Base-by-base conservation (phyloP, 1,284 basidiomycete species). In the Melampsora abietis-canadensis region DNA sequence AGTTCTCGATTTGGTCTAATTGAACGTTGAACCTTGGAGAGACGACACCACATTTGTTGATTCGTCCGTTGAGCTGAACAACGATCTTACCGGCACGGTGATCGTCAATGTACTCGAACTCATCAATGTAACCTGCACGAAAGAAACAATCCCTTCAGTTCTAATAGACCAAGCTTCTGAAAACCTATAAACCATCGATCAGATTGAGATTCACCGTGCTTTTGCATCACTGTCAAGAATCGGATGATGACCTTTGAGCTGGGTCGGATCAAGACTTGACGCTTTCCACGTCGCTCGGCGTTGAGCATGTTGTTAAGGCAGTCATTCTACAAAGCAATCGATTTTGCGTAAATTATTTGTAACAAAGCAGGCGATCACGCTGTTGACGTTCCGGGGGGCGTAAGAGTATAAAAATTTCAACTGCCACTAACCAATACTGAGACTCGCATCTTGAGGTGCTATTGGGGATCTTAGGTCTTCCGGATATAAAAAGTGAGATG, bases 71-170 rank as follows among this genome's bases (percentile, higher is more conserved):
- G 77, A 99, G 89, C 85, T 98, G 94, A 79, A 98, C 88, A 80
- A 99, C 94, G 79, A 99, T 92, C 86, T 99, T 99, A 82, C 94
- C 94, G 19, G 93, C 90, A 78, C 96, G 94, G 85, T 98, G 96
- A 86, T 99, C 96, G 82, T 99, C 96, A 82, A 99, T 90, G 84
- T 97, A 92, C 85, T 98, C 95, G 82, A 98, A 98, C 86, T 98
- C 95, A 81, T 94, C 94, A 78, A 98, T 97, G 88, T 98, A 98
- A 77, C 94, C 94, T 97, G 79, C 7, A 24, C 10, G 30, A 62
- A 34, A 37, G 59, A 0, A 60, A 14, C 63, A 17, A 66, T 19
- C 14, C 21, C 63, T 61, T 51, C 70, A 69, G 44, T 59, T 15
- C 8, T 14, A 12, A 14, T 14, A 44, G 14, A 44, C 40, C 12